Conservation (phyloP, 2,329 filamentous ascomycete genomes). For the Ampelomyces quisqualis region DNA sequence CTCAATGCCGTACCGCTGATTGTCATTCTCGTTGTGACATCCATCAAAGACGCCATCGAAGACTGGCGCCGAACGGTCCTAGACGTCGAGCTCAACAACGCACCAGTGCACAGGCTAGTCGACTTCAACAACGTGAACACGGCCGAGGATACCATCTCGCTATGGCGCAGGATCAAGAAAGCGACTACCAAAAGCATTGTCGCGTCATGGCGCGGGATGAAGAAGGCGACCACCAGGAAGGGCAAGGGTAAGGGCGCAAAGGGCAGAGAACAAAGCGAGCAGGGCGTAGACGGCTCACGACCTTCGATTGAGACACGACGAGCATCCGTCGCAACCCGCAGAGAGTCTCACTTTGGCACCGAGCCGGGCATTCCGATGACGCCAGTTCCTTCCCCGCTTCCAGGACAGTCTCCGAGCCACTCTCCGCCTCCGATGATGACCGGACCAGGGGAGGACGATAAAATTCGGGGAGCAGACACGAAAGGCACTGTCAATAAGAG, state of each 20-base stretch:
- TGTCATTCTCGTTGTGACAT: slow-evolving; percentile 83
- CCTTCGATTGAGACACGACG: slow-evolving; percentile 67
- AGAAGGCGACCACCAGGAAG: slow-evolving; percentile 43
- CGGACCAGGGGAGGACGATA: slow-evolving; percentile 29
- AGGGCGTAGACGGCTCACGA: slow-evolving; percentile 57
- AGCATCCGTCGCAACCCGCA: slow-evolving; percentile 57
- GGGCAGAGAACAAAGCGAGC: slow-evolving; percentile 49
- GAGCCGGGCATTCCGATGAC: slow-evolving; percentile 85
- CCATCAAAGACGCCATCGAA: slow-evolving; percentile 92
- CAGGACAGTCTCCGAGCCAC: slow-evolving; percentile 46
- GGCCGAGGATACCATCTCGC: slow-evolving; percentile 77
- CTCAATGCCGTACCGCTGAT: slow-evolving; percentile 90
- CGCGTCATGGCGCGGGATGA: slow-evolving; percentile 55
- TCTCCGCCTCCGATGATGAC: slow-evolving; percentile 33
- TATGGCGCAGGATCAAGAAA: slow-evolving; percentile 91
- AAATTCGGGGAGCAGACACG: slow-evolving; percentile 27
- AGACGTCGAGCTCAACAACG: slow-evolving; percentile 94
- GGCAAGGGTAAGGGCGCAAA: slow-evolving; percentile 31
- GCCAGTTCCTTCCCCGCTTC: slow-evolving; percentile 79
- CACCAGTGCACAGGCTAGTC: slow-evolving; percentile 83
- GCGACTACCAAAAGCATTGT: slow-evolving; percentile 66
- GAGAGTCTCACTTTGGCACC: slow-evolving; percentile 55
- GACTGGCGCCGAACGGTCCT: slow-evolving; percentile 90
- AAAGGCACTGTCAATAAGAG: slow-evolving; percentile 45
- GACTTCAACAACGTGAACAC: slow-evolving; percentile 95